Evolutionary conservation across 1,284 basidiomycete genomes (phyloP).

Genomic region (Fomitopsis schrenkii): DNA sequence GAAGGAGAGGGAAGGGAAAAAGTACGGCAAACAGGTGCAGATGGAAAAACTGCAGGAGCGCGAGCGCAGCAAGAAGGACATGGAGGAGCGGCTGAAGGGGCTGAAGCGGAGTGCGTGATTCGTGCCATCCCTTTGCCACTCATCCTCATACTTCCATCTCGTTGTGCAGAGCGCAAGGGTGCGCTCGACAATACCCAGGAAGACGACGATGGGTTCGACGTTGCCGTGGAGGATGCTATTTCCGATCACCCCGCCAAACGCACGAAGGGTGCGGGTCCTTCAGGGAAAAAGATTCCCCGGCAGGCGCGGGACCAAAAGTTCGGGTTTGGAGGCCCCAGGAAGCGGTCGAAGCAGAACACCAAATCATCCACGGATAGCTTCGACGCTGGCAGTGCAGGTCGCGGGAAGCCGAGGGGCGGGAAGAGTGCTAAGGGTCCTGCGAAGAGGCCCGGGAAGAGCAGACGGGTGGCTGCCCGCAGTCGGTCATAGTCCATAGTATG

Average conservation of each 20-base stretch:
- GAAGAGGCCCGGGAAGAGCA: conserved; percentile 62
- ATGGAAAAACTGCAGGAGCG: conserved; percentile 81
- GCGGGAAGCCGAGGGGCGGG: conserved; percentile 30
- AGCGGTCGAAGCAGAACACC: conserved; percentile 79
- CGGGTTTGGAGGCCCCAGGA: conserved; percentile 68
- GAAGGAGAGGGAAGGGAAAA: conserved; percentile 92
- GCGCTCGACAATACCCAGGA: conserved; percentile 69
- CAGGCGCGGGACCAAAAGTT: conserved; percentile 74
- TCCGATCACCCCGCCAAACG: conserved; percentile 70
- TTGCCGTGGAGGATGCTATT: conserved; percentile 84
- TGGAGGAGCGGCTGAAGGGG: conserved; percentile 79
- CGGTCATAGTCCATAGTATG: conserved; percentile 14
- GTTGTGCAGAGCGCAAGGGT: conserved; percentile 70
- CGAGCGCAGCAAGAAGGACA: conserved; percentile 72
- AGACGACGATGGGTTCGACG: conserved; percentile 76
- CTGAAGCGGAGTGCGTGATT: conserved; percentile 79
- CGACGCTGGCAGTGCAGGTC: conserved; percentile 35
- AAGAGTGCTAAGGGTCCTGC: conserved; percentile 29
- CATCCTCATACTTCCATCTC: not conserved
- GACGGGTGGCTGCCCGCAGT: conserved; percentile 46
- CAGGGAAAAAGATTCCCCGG: conserved; percentile 49
- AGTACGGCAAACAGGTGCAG: conserved; percentile 97
- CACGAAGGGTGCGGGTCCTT: conserved; percentile 35
- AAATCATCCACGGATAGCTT: conserved; percentile 76
- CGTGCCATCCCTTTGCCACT: not conserved